Base-by-base conservation (phyloP, 345 rosid species). In the Erucastrum elatum region DNA sequence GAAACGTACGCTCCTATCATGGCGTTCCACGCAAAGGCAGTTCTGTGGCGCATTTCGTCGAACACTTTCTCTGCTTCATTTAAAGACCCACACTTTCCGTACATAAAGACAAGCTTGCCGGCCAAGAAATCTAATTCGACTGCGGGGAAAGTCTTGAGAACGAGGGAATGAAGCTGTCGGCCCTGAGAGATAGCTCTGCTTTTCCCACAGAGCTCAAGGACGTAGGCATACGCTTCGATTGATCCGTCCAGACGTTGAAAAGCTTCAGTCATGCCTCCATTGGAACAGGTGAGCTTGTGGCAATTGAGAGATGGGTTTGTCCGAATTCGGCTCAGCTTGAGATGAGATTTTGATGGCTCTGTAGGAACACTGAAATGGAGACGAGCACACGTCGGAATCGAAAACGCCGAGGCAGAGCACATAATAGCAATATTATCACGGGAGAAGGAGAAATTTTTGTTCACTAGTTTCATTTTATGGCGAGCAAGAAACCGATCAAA, bases 1-100 rank as follows among this genome's bases (percentile, higher is more conserved):
- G 92, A 86, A 55, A 87, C 83, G 82, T 85, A 88, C 15, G 87
- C 89, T 41, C 91, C 94, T 8, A 94, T 66, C 85, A 90, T 82
- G 16, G 97, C 91, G 76, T 92, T 94, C 97, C 98, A 94, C 0
- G 94, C 82, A 71, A 88, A 91, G 29, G 85, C 41, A 6, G 83
- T 87, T 82, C 90, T 88, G 0, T 85, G 82, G 66, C 53, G 75
- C 92, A 94, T 91, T 87, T 77, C 70, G 77, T 84, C 95, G 21
- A 90, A 94, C 85, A 92, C 53, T 61, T 72, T 83, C 84, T 83
- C 81, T 33, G 97, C 97, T 26, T 86, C 83, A 62, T 26, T 41
- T 11, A 85, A 15, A 56, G 79, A 84, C 72, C 89, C 90, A 46
- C 91, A 87, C 59, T 87, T 90, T 0, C 89, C 90, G 30, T 92